These are phyloP conservation scores for Erysiphe pulchra DNA, from an alignment of 2,329 filamentous ascomycete species.

Conservation along the genomic window DNA sequence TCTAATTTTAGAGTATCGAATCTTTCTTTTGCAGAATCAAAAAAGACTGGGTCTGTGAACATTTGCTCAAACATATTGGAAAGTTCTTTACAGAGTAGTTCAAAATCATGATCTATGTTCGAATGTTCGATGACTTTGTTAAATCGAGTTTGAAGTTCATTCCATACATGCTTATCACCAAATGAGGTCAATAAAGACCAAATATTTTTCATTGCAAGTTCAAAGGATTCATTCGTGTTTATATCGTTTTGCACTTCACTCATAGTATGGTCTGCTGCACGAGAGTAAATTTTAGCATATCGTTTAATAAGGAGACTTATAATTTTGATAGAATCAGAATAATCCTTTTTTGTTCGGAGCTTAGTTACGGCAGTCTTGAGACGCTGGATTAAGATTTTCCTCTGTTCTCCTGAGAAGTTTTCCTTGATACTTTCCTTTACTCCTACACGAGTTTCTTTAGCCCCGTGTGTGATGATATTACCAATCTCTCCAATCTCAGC, in stretches of 20 bases:
- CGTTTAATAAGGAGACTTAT: slow-evolving; percentile 50
- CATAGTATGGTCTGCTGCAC: slow-evolving; percentile 39
- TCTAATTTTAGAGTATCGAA: slow-evolving; percentile 25
- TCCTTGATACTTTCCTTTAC: slow-evolving; percentile 46
- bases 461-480: slow-evolving; percentile 15
- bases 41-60: slow-evolving; percentile 65
- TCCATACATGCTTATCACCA: slow-evolving; percentile 49
- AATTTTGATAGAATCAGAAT: slow-evolving; percentile 63
- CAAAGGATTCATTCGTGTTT: slow-evolving; percentile 45
- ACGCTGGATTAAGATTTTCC: slow-evolving; percentile 44
- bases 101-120: slow-evolving; percentile 57
- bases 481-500: slow-evolving; percentile 27
- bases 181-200: slow-evolving; percentile 63
- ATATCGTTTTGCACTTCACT: slow-evolving; percentile 44
- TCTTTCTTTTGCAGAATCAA: slow-evolving; percentile 37
- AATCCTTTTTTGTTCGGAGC: slow-evolving; percentile 53
- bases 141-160: slow-evolving; percentile 42
- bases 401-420: slow-evolving; percentile 47
- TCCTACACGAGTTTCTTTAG: slow-evolving; percentile 26
- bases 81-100: slow-evolving; percentile 47
- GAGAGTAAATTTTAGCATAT: slow-evolving; percentile 56
- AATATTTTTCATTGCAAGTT: slow-evolving; percentile 52
- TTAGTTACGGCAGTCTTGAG: slow-evolving; percentile 53
- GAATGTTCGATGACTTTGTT: slow-evolving; percentile 48
- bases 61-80: slow-evolving; percentile 55